These are phyloP conservation scores for Hypoxylon sp. DNA, from an alignment of 2,329 filamentous ascomycete genomes.

Conservation along the genomic window DNA sequence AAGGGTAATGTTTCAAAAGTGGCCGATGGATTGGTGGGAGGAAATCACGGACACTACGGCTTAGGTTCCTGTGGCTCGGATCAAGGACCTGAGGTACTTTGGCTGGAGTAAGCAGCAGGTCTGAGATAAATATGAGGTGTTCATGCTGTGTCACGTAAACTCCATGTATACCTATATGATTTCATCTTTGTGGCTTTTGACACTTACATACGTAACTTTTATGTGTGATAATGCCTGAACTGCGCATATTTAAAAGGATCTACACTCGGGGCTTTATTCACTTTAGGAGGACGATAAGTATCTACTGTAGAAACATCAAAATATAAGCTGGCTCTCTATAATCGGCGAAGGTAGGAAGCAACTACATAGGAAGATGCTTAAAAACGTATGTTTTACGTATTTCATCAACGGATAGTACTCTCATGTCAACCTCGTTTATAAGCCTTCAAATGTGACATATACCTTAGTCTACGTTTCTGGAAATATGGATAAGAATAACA, in stretches of 20 bases:
- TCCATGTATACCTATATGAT: neutral
- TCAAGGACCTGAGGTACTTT: slow-evolving; percentile 1
- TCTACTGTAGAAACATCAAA: neutral
- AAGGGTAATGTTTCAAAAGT: slow-evolving; percentile 3
- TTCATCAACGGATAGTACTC: too few relatives aligned
- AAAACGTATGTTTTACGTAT: too few relatives aligned
- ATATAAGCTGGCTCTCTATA: neutral
- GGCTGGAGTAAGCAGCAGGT: neutral
- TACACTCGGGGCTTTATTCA: neutral
- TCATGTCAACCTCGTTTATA: too few relatives aligned
- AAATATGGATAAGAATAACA: too few relatives aligned
- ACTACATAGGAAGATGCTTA: too few relatives aligned
- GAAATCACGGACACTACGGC: slow-evolving; percentile 18
- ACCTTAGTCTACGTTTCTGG: too few relatives aligned
- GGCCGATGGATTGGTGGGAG: neutral
- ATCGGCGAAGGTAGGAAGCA: neutral
- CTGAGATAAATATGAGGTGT: slow-evolving; percentile 1
- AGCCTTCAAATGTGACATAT: too few relatives aligned
- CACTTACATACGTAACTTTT: neutral
- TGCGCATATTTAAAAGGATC: neutral
- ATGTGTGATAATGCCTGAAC: neutral
- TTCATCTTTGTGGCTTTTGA: too few relatives aligned
- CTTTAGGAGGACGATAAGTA: neutral
- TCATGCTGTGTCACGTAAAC: neutral
- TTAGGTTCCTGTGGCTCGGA: slow-evolving; percentile 16